Conservation (phyloP, 768 basidiomycete genomes). For the Trametes villosa region DNA sequence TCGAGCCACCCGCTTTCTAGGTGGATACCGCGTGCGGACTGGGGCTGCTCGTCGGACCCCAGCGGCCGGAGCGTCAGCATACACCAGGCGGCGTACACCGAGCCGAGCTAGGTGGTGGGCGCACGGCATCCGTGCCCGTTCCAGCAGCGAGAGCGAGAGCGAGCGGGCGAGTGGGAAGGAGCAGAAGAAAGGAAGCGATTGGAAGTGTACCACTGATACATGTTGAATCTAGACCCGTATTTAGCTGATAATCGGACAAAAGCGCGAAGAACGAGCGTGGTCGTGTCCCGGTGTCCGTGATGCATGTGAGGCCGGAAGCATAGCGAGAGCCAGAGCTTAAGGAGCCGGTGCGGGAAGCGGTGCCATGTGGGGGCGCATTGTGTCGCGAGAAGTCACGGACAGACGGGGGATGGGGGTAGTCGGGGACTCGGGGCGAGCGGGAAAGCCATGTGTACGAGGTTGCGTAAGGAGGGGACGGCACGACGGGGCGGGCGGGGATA, state of each 20-base stretch:
- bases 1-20: constrained; percentile 40
- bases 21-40: constrained; percentile 95
- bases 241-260: constrained; percentile 30
- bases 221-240: constrained; percentile 34
- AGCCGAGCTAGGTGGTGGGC: constrained; percentile 17
- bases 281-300: constrained; percentile 20
- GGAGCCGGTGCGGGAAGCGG: too few species aligned
- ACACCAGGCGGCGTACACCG: constrained; percentile 85
- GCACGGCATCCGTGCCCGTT: too few species aligned
- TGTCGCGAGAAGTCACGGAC: too few species aligned
- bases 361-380: too few species aligned
- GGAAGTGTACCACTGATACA: constrained; percentile 38
- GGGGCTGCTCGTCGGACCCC: constrained; percentile 95
- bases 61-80: constrained; percentile 95
- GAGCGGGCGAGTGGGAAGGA: too few species aligned
- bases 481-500: constrained; percentile 4
- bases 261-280: constrained; percentile 22
- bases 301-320: background rate
- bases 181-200: constrained; percentile 12
- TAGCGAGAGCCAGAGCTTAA: constrained; percentile 10
- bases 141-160: background rate
- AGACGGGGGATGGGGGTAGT: constrained; percentile 3
- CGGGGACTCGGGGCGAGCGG: background rate
- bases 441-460: background rate
- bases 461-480: constrained; percentile 18